These are phyloP conservation scores for Sporothrix mexicana DNA, from an alignment of 2,329 filamentous ascomycete species.

Conservation along the genomic window DNA sequence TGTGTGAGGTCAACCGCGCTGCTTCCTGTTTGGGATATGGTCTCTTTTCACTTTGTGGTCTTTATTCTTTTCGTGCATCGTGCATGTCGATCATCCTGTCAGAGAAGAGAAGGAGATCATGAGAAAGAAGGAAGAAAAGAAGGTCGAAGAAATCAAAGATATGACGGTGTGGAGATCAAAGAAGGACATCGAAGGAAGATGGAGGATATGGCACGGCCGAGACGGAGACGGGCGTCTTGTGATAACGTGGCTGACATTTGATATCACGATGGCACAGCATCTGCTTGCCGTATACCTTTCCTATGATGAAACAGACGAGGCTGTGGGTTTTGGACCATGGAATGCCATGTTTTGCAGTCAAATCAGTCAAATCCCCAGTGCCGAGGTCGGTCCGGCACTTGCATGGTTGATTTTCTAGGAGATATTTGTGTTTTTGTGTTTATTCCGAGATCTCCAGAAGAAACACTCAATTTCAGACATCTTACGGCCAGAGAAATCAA, in stretches of 20 bases:
- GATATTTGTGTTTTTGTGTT: conserved; percentile 9
- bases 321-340: not conserved
- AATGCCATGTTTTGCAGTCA: not conserved
- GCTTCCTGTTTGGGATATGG: conserved; percentile 9
- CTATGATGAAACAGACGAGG: conserved; percentile 11
- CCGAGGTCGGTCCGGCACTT: conserved; percentile 1
- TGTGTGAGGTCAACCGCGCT: not conserved
- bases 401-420: not conserved
- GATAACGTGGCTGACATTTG: not conserved
- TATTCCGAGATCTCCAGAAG: conserved; percentile 19
- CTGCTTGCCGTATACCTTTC: too few relatives aligned
- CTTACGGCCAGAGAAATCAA: too few relatives aligned
- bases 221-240: not conserved
- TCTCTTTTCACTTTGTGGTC: not conserved
- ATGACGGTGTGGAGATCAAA: not conserved
- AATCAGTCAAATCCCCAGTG: too few relatives aligned
- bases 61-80: not conserved
- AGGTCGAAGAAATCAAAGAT: not conserved
- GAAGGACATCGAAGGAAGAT: not conserved
- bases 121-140: too few relatives aligned
- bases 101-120: not conserved
- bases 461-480: too few relatives aligned
- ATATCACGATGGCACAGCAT: too few relatives aligned
- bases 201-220: too few relatives aligned
- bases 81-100: not conserved